Percentiles rank a stretch among this genome's conserved stretches.
These are phyloP conservation scores for Fraxinus dipetala DNA, from an alignment of 305 asterid species.

Conservation along the genomic window DNA sequence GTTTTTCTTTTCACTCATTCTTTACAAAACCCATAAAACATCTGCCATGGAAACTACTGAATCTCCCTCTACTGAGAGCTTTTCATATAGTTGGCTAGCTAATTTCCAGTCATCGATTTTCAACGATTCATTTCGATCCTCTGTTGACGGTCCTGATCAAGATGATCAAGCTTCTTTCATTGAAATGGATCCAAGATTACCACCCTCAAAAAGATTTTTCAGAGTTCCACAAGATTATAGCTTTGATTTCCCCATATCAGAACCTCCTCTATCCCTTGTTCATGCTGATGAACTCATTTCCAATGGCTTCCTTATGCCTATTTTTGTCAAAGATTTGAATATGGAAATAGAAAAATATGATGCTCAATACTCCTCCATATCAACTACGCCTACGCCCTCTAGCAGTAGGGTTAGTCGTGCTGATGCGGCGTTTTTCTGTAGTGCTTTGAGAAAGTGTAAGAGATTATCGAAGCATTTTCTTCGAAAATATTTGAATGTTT, in stretches of 20 bases:
- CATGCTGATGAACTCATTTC: constrained; percentile 76
- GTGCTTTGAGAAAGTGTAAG: constrained; percentile 47
- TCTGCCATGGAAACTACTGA: constrained; percentile 43
- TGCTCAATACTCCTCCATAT: constrained; percentile 7
- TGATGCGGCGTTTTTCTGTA: neutral
- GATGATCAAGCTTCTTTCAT: constrained; percentile 64
- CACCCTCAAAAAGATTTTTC: constrained; percentile 75
- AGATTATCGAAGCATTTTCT: constrained; percentile 49
- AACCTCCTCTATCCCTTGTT: constrained; percentile 41
- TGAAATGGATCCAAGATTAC: constrained; percentile 81
- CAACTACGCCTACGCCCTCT: constrained; percentile 22
- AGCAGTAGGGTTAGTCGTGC: constrained; percentile 30
- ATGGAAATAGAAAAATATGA: constrained; percentile 10
- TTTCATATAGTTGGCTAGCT: constrained; percentile 61
- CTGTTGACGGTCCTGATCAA: constrained; percentile 28
- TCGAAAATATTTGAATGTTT: constrained; percentile 45
- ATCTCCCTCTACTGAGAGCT: constrained; percentile 52
- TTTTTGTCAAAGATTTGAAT: constrained; percentile 30
- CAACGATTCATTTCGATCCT: constrained; percentile 25
- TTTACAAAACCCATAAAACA: neutral
- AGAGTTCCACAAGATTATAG: constrained; percentile 54
- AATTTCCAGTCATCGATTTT: constrained; percentile 36
- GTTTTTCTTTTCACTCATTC: neutral
- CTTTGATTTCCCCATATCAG: constrained; percentile 57
- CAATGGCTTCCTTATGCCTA: constrained; percentile 62